Evolutionary conservation across 306 rosid species (phyloP).

Genomic region (Acacia confusa): DNA sequence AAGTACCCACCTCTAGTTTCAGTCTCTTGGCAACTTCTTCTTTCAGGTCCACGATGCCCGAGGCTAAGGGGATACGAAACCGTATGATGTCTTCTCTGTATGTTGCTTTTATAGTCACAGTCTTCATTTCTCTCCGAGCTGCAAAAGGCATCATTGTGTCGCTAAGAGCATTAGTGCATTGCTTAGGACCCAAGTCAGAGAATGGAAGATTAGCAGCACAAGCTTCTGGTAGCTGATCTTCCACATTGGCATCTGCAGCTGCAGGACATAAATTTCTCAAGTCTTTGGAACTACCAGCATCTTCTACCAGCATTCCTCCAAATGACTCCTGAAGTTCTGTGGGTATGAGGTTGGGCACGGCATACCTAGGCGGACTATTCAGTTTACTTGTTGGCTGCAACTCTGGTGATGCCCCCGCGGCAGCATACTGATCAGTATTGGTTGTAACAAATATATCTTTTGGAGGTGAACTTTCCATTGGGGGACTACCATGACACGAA

Average conservation of each 20-base stretch:
- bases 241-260: conserved; percentile 58
- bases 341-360: conserved; percentile 35
- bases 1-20: conserved; percentile 66
- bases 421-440: conserved; percentile 42
- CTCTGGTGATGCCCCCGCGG: conserved; percentile 53
- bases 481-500: conserved; percentile 80
- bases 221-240: conserved; percentile 63
- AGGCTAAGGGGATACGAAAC: conserved; percentile 56
- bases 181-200: conserved; percentile 51
- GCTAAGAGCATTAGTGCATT: conserved; percentile 33
- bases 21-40: conserved; percentile 75
- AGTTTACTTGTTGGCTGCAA: conserved; percentile 39
- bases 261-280: conserved; percentile 77
- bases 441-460: conserved; percentile 46
- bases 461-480: conserved; percentile 39
- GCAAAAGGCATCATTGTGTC: conserved; percentile 35
- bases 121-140: conserved; percentile 50
- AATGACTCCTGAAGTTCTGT: conserved; percentile 64
- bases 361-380: conserved; percentile 31
- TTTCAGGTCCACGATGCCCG: conserved; percentile 51
- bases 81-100: conserved; percentile 78
- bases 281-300: conserved; percentile 80
- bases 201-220: conserved; percentile 46
- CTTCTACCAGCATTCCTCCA: conserved; percentile 66
- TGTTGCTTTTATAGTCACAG: conserved; percentile 66